phyloP scores from a whole-genome alignment of 2,329 filamentous ascomycete genomes.

The Aureobasidium namibiae region DNA sequence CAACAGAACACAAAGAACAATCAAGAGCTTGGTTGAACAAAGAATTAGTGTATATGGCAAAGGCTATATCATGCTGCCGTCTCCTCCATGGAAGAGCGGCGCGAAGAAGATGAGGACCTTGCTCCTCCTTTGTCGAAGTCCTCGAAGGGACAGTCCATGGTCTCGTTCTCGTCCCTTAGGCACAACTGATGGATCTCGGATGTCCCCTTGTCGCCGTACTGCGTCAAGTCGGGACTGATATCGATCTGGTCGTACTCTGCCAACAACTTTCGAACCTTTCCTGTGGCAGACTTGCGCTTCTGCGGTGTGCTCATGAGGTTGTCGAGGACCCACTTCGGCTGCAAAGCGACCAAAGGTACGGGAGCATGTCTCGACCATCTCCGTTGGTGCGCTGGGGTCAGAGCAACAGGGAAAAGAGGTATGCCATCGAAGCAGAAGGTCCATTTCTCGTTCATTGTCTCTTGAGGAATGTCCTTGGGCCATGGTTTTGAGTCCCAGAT shows the following conservation, averaged over 20 bases:
- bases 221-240: constrained; percentile 17
- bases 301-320: constrained; percentile 17
- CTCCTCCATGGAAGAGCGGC: constrained; percentile 6
- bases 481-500: constrained; percentile 18
- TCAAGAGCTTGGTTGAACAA: not conserved
- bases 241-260: constrained; percentile 17
- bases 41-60: not conserved
- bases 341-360: constrained; percentile 16
- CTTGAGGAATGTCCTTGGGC: constrained; percentile 16
- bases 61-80: not conserved
- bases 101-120: constrained; percentile 2
- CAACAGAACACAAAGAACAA: not conserved
- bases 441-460: constrained; percentile 16
- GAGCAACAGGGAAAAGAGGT: constrained; percentile 17
- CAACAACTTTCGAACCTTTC: constrained; percentile 17
- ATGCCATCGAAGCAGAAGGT: constrained; percentile 18
- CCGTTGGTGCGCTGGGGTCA: constrained; percentile 18
- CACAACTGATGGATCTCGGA: constrained; percentile 18
- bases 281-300: constrained; percentile 16
- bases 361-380: constrained; percentile 18
- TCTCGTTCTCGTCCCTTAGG: constrained; percentile 16
- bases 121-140: constrained; percentile 18
- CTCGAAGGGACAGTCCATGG: constrained; percentile 16
- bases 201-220: constrained; percentile 16
- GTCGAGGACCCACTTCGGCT: constrained; percentile 19